Evolutionary conservation across 495 filamentous ascomycete species (phyloP).

Genomic region (Xylaria palmicola): DNA sequence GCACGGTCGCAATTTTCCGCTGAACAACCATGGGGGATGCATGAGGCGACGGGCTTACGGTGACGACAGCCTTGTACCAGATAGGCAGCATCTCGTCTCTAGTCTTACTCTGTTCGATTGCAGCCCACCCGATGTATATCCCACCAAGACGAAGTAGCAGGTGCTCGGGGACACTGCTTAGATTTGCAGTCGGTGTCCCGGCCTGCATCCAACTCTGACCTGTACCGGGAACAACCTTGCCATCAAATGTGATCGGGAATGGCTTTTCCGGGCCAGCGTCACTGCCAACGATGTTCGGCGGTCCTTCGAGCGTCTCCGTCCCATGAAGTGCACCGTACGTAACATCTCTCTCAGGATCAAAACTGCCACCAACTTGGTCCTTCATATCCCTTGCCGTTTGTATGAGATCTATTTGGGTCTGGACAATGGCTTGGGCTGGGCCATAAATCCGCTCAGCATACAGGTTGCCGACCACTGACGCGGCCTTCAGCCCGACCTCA

Average conservation of each 20-base stretch:
- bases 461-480: constrained; percentile 51
- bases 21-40: constrained; percentile 38
- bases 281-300: constrained; percentile 26
- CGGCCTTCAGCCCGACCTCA: constrained; percentile 60
- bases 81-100: constrained; percentile 16
- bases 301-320: constrained; percentile 19
- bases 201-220: constrained; percentile 32
- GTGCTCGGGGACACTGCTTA: constrained; percentile 44
- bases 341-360: constrained; percentile 27
- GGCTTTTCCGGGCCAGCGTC: constrained; percentile 56
- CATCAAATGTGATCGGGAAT: constrained; percentile 58
- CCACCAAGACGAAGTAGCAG: constrained; percentile 53
- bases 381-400: constrained; percentile 45
- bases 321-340: constrained; percentile 22
- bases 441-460: constrained; percentile 47
- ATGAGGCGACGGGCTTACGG: constrained; percentile 43
- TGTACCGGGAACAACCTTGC: constrained; percentile 36
- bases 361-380: constrained; percentile 31
- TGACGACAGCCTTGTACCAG: constrained; percentile 58
- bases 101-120: constrained; percentile 31
- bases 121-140: constrained; percentile 64
- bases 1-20: constrained; percentile 39
- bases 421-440: constrained; percentile 45
- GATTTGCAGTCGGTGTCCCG: constrained; percentile 38
- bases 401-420: constrained; percentile 30